Evolutionary conservation across 208 protist species (phyloP).

Genomic region (Acanthamoeba triangularis): DNA sequence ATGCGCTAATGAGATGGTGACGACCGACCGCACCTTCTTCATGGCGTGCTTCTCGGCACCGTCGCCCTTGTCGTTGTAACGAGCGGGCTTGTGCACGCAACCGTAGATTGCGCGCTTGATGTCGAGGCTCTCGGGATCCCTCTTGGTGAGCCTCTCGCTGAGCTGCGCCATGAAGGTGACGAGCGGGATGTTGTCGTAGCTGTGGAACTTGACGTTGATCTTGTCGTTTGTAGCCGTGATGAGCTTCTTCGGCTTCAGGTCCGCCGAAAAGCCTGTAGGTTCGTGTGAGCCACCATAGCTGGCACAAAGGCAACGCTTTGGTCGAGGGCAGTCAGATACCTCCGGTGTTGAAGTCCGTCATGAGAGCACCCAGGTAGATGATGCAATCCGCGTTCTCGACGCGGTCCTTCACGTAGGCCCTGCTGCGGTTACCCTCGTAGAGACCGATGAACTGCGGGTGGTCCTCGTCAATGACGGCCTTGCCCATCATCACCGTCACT

Average conservation of each 20-base stretch:
- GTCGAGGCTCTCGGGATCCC: not conserved
- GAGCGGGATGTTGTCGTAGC: slow-evolving; percentile 45
- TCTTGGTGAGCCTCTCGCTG: not conserved
- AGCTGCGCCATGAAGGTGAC: slow-evolving; percentile 32
- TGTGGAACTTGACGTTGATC: slow-evolving; percentile 67
- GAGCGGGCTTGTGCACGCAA: slow-evolving; percentile 13
- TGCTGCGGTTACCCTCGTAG: slow-evolving; percentile 58
- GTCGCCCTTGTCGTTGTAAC: not conserved
- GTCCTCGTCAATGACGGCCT: slow-evolving; percentile 70
- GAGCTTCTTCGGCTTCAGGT: slow-evolving; percentile 7
- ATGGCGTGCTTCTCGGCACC: not conserved
- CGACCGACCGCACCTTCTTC: not conserved
- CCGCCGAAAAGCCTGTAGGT: not conserved
- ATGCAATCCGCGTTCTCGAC: slow-evolving; percentile 66
- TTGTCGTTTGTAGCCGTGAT: slow-evolving; percentile 53
- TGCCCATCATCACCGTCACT: slow-evolving; percentile 73
- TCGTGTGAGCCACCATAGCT: not conserved
- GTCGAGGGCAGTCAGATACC: not conserved
- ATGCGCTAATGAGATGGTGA: too few species aligned
- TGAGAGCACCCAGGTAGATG: slow-evolving; percentile 52
- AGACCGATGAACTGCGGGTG: slow-evolving; percentile 77
- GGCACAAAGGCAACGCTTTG: not conserved
- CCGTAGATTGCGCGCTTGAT: slow-evolving; percentile 23
- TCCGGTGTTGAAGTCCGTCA: slow-evolving; percentile 77
- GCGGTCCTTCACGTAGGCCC: slow-evolving; percentile 32